phyloP scores from a whole-genome alignment of 305 asterid genomes.

The Fraxinus angustifolia region DNA sequence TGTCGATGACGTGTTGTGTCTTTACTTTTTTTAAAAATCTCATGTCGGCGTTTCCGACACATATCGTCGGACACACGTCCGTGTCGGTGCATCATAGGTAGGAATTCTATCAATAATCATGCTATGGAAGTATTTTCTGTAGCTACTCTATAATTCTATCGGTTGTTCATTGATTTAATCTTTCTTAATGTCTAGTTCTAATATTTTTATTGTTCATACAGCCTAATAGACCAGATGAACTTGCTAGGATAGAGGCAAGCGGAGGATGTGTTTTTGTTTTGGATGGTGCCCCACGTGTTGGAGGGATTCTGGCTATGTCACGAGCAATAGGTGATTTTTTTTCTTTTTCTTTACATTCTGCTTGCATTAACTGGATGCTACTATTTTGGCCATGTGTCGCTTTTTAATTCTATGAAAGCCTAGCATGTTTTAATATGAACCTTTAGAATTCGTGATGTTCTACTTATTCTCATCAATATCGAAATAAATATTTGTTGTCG shows the following conservation, averaged over 20 bases:
- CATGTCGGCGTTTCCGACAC: too few species aligned
- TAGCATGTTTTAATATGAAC: not conserved
- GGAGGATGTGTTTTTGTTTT: conserved; percentile 39
- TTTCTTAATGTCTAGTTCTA: not conserved
- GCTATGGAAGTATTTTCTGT: not conserved
- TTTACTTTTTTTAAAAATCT: too few species aligned
- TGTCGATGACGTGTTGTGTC: too few species aligned
- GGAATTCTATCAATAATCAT: not conserved
- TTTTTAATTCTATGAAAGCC: not conserved
- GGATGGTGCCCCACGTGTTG: conserved; percentile 37
- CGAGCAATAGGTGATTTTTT: conserved; percentile 44
- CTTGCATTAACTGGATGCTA: not conserved
- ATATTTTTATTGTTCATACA: conserved; percentile 19
- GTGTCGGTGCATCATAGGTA: too few species aligned
- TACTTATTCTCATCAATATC: not conserved
- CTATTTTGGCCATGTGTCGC: not conserved
- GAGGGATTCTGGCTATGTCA: conserved; percentile 55
- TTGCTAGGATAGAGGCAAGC: conserved; percentile 39
- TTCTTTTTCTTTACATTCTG: not conserved
- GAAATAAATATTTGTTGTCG: not conserved
- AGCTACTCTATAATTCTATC: not conserved
- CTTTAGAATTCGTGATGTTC: not conserved
- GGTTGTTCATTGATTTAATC: not conserved
- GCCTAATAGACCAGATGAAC: conserved; percentile 51
- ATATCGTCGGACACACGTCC: too few species aligned